Evolutionary conservation across 2,329 filamentous ascomycete species (phyloP).

Genomic region (Metarhizium brunneum): DNA sequence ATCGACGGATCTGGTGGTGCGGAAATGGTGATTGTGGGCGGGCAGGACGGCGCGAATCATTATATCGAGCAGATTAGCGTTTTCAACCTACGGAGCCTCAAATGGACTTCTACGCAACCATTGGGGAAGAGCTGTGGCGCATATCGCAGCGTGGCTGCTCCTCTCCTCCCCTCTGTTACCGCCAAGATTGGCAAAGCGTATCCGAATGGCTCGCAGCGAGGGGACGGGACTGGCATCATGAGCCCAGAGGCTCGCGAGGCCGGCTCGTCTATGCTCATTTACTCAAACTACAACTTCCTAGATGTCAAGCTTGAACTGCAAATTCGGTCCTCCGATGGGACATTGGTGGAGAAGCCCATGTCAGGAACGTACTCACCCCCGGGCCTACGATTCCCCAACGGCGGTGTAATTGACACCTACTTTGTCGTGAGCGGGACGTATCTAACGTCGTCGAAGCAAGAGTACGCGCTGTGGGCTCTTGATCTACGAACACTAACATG

Average conservation of each 20-base stretch:
- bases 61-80: constrained; percentile 99
- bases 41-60: constrained; percentile 94
- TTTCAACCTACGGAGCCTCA: constrained; percentile 89
- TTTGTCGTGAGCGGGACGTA: constrained; percentile 98
- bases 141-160: constrained; percentile 90
- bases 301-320: constrained; percentile 95
- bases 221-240: constrained; percentile 34
- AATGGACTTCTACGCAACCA: constrained; percentile 85
- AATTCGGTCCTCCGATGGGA: constrained; percentile 75
- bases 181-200: constrained; percentile 57
- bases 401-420: constrained; percentile 88
- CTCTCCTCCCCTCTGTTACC: constrained; percentile 58
- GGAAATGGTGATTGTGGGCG: constrained; percentile 95
- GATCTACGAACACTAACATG: constrained; percentile 83
- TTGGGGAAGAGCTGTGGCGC: constrained; percentile 91
- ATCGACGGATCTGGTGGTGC: constrained; percentile 87
- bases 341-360: constrained; percentile 82
- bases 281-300: constrained; percentile 98
- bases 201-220: constrained; percentile 27
- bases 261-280: constrained; percentile 79
- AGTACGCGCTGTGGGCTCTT: constrained; percentile 93
- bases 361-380: constrained; percentile 78
- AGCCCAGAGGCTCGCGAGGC: constrained; percentile 44
- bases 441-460: constrained; percentile 93
- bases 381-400: constrained; percentile 89